Conservation (phyloP, 2,329 filamentous ascomycete genomes). For the Dactylonectria macrodidyma region DNA sequence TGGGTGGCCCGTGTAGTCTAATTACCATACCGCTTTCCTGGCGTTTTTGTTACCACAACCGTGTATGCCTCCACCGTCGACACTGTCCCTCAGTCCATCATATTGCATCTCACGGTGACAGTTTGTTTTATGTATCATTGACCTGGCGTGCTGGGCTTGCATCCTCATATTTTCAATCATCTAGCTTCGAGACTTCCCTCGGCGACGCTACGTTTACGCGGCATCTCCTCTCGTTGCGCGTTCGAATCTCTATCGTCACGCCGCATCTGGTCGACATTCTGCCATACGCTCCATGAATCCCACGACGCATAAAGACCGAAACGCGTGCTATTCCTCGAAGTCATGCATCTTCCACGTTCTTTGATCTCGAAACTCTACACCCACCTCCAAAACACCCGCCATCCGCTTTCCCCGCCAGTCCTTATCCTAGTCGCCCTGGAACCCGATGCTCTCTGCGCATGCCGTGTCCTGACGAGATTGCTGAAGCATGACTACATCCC, state of each 20-base stretch:
- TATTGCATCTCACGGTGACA: constrained; percentile 22
- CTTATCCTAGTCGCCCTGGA: constrained; percentile 94
- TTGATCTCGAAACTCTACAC: constrained; percentile 93
- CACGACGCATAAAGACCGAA: constrained; percentile 36
- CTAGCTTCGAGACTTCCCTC: not conserved
- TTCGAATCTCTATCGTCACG: constrained; percentile 28
- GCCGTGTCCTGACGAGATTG: constrained; percentile 92
- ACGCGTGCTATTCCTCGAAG: constrained; percentile 35
- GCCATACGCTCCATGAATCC: constrained; percentile 46
- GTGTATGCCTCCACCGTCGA: constrained; percentile 14
- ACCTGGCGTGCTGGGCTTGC: constrained; percentile 10
- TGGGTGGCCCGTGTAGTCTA: constrained; percentile 41
- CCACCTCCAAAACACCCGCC: constrained; percentile 87
- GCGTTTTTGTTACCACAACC: constrained; percentile 4
- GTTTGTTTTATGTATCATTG: constrained; percentile 7
- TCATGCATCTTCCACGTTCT: constrained; percentile 94
- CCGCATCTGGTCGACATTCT: constrained; percentile 24
- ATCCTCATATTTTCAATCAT: not conserved
- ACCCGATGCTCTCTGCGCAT: constrained; percentile 95
- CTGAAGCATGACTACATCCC: constrained; percentile 97
- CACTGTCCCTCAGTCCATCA: constrained; percentile 15
- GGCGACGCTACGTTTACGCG: constrained; percentile 41
- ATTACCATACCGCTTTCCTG: constrained; percentile 11
- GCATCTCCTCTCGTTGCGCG: constrained; percentile 32
- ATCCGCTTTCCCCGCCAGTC: constrained; percentile 92